A percentile compares a stretch with the other conserved stretches of the same genome.
Evolutionary conservation across 2,329 filamentous ascomycete species (phyloP).

Genomic region (Monilinia aucupariae): DNA sequence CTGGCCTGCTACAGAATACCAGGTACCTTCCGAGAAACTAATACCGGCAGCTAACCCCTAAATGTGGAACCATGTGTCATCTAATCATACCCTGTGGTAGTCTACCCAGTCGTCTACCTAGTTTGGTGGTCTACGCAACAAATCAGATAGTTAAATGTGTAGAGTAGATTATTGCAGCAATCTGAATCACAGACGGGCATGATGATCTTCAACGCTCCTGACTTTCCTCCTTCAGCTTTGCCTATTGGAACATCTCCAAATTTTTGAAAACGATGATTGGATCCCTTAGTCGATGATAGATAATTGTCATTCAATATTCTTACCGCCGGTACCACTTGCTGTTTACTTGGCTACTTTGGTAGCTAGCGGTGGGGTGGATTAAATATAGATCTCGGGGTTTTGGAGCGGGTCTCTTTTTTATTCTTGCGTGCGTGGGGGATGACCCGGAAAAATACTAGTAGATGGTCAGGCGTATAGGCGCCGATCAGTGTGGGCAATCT

Average conservation of each 20-base stretch:
- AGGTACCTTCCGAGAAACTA: not conserved
- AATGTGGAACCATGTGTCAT: constrained; percentile 2
- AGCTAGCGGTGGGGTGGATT: not conserved
- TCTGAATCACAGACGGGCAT: not conserved
- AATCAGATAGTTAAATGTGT: no score
- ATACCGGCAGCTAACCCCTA: constrained; percentile 7
- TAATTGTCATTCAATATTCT: not conserved
- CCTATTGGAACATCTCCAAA: no score
- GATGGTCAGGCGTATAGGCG: not conserved
- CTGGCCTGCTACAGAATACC: no score
- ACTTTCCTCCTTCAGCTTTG: no score
- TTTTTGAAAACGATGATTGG: not conserved
- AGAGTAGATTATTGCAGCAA: no score
- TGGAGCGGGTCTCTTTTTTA: no score
- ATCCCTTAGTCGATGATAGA: no score
- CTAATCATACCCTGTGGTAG: not conserved
- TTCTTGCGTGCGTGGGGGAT: no score
- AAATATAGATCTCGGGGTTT: constrained; percentile 12
- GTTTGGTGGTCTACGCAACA: no score
- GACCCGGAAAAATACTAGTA: no score
- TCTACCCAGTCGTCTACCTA: not conserved
- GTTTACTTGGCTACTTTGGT: no score
- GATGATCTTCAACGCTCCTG: no score
- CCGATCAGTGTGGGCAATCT: not conserved
- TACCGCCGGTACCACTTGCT: not conserved